Percentiles rank a stretch among this genome's conserved stretches.
Evolutionary conservation across 2,329 filamentous ascomycete species (phyloP).

Genomic region (Hypoxylon rubiginosum): DNA sequence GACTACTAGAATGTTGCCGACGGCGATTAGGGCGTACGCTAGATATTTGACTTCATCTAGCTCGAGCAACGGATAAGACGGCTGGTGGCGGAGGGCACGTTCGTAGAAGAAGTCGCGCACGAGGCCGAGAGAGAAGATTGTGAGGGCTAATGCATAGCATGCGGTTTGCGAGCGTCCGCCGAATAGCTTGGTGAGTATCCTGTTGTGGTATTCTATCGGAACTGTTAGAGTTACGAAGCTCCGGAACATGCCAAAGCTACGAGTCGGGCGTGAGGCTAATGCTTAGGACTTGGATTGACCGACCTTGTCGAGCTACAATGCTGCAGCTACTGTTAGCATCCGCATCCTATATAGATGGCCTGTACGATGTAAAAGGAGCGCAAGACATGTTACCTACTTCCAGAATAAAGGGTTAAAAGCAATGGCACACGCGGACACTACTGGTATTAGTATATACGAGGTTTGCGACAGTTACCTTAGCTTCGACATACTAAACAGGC

Average conservation of each 20-base stretch:
- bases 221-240: slow-evolving; percentile 31
- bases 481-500: slow-evolving; percentile 70
- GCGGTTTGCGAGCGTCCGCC: slow-evolving; percentile 81
- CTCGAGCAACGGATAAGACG: slow-evolving; percentile 79
- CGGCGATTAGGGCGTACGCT: slow-evolving; percentile 78
- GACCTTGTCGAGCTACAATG: slow-evolving; percentile 86
- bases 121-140: slow-evolving; percentile 93
- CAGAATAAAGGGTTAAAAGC: slow-evolving; percentile 98
- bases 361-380: slow-evolving; percentile 19
- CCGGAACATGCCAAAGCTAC: background rate
- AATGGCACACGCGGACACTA: slow-evolving; percentile 86
- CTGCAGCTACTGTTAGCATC: slow-evolving; percentile 63
- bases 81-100: slow-evolving; percentile 80
- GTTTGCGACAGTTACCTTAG: slow-evolving; percentile 26
- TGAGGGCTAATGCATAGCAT: slow-evolving; percentile 89
- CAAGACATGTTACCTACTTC: slow-evolving; percentile 79
- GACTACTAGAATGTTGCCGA: slow-evolving; percentile 87
- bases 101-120: slow-evolving; percentile 91
- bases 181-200: slow-evolving; percentile 88
- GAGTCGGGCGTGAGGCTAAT: background rate
- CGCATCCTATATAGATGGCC: slow-evolving; percentile 18
- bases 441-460: slow-evolving; percentile 36
- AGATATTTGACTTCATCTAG: slow-evolving; percentile 70
- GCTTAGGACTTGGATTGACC: slow-evolving; percentile 39
- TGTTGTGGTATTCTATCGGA: slow-evolving; percentile 86